Evolutionary conservation across 306 rosid species (phyloP).

Genomic region (Notholithocarpus densiflorus): DNA sequence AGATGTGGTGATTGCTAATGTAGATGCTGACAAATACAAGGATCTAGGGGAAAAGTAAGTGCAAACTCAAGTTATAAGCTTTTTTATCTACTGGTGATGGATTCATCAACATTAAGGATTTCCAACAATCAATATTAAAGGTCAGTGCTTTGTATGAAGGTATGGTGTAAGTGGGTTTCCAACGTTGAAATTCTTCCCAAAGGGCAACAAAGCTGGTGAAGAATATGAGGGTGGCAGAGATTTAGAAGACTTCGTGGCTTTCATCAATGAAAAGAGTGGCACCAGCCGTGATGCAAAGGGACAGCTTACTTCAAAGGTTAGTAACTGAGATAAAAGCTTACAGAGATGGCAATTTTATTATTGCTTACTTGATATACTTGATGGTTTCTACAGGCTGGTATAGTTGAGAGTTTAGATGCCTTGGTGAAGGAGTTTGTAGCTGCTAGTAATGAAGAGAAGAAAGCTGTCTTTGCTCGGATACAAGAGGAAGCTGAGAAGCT

Average conservation of each 20-base stretch:
- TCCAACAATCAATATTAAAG: neutral
- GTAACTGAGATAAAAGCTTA: slow-evolving; percentile 17
- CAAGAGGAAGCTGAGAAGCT: slow-evolving; percentile 83
- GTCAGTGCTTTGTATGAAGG: slow-evolving; percentile 43
- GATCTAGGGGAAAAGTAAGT: slow-evolving; percentile 93
- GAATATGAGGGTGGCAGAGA: slow-evolving; percentile 89
- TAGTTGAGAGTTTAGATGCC: slow-evolving; percentile 52
- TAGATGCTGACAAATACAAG: slow-evolving; percentile 86
- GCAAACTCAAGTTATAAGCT: neutral
- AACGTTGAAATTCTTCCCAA: slow-evolving; percentile 89
- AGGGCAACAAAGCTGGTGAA: slow-evolving; percentile 76
- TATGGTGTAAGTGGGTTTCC: slow-evolving; percentile 86
- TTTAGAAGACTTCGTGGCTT: slow-evolving; percentile 70
- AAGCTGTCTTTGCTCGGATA: slow-evolving; percentile 41
- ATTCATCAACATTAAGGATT: neutral
- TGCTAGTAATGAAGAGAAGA: slow-evolving; percentile 70
- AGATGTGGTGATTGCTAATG: slow-evolving; percentile 72
- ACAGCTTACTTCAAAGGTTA: slow-evolving; percentile 68
- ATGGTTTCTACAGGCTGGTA: slow-evolving; percentile 70
- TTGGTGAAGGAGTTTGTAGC: slow-evolving; percentile 79
- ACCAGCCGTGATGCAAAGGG: slow-evolving; percentile 77
- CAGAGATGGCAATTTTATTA: slow-evolving; percentile 1
- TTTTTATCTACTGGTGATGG: neutral
- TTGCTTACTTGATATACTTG: slow-evolving; percentile 12
- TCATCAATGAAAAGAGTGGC: slow-evolving; percentile 73